phyloP scores from a whole-genome alignment of 2,329 filamentous ascomycete genomes.

The Erysiphe pulchra region DNA sequence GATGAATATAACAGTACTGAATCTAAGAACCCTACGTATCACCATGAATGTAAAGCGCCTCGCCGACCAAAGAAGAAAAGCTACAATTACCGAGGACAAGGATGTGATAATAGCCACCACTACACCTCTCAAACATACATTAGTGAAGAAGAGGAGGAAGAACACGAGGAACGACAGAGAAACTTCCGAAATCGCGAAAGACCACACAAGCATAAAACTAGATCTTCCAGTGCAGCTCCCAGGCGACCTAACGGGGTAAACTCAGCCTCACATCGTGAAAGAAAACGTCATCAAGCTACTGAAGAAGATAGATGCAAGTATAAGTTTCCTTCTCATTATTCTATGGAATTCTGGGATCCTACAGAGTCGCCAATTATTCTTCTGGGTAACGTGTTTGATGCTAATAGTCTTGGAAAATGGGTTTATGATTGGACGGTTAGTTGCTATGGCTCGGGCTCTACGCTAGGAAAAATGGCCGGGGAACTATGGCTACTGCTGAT shows the following conservation, averaged over 20 bases:
- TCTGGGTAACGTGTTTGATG: slow-evolving; percentile 85
- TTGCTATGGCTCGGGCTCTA: slow-evolving; percentile 54
- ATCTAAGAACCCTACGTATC: slow-evolving; percentile 6
- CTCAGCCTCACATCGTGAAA: slow-evolving; percentile 13
- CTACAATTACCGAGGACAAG: slow-evolving; percentile 14
- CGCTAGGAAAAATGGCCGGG: slow-evolving; percentile 74
- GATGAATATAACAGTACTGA: slow-evolving; percentile 10
- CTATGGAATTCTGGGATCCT: slow-evolving; percentile 95
- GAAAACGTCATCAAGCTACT: slow-evolving; percentile 23
- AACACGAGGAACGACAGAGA: neutral
- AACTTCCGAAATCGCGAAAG: neutral
- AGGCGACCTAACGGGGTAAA: neutral
- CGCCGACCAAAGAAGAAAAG: slow-evolving; percentile 9
- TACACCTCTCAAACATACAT: slow-evolving; percentile 2
- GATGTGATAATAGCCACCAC: slow-evolving; percentile 14
- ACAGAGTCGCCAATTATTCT: slow-evolving; percentile 82
- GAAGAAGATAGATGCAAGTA: slow-evolving; percentile 34
- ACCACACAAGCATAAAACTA: neutral
- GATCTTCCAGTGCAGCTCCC: neutral
- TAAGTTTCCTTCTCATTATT: slow-evolving; percentile 71
- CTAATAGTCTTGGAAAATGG: slow-evolving; percentile 95
- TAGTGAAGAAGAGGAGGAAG: neutral
- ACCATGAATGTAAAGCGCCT: slow-evolving; percentile 1
- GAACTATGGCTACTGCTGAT: slow-evolving; percentile 91
- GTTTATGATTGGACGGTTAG: slow-evolving; percentile 99